phyloP scores from a whole-genome alignment of 2,329 filamentous ascomycete species.

The Trichoderma sp. region DNA sequence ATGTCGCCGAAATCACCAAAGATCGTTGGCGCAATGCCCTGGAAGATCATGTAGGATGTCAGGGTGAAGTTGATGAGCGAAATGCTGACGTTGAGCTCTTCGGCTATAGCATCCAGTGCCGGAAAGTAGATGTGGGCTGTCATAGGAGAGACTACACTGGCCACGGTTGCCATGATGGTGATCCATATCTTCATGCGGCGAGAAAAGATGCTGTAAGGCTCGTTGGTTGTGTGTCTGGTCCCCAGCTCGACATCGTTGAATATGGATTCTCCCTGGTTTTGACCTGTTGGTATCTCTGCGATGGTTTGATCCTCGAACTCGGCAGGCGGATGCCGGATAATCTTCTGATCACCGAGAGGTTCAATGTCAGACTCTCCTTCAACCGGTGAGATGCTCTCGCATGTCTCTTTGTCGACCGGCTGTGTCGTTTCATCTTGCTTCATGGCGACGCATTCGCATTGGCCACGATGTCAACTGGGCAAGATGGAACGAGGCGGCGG shows the following conservation, averaged over 20 bases:
- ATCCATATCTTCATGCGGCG: slow-evolving; percentile 49
- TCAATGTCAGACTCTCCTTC: not conserved
- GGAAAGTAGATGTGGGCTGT: slow-evolving; percentile 58
- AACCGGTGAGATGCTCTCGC: not conserved
- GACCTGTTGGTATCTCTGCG: not conserved
- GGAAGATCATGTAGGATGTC: slow-evolving; percentile 63
- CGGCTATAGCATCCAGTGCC: slow-evolving; percentile 39
- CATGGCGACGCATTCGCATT: slow-evolving; percentile 9
- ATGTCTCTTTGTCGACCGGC: not conserved
- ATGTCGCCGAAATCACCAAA: slow-evolving; percentile 62
- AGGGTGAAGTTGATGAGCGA: slow-evolving; percentile 48
- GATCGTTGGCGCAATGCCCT: slow-evolving; percentile 59
- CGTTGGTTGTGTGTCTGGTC: not conserved
- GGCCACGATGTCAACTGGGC: not conserved
- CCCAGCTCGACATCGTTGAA: slow-evolving; percentile 9
- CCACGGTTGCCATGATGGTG: slow-evolving; percentile 49
- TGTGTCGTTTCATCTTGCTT: slow-evolving; percentile 13
- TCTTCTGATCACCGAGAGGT: not conserved
- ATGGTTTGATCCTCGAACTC: not conserved
- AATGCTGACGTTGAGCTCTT: slow-evolving; percentile 39
- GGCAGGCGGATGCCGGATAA: not conserved
- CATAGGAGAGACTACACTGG: slow-evolving; percentile 55
- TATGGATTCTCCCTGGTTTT: not conserved
- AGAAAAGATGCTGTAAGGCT: slow-evolving; percentile 32
- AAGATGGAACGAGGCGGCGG: not conserved